phyloP scores from a whole-genome alignment of 805 yeast genomes.

The Myxozyma vanderwaltii region DNA sequence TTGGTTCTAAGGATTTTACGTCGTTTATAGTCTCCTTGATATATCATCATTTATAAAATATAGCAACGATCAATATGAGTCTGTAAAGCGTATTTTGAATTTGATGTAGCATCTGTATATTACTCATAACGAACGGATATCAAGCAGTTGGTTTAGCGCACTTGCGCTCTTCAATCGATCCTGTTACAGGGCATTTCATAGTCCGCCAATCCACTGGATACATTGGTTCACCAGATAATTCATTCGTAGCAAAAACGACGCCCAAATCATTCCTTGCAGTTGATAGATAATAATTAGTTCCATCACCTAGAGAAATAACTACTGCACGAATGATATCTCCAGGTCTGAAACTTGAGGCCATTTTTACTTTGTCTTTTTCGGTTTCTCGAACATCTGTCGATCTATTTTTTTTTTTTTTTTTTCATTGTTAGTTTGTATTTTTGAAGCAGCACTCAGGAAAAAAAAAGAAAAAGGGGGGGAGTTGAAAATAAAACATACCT shows the following conservation, averaged over 20 bases:
- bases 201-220: slow-evolving; percentile 95
- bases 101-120: too few species aligned
- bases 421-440: neutral
- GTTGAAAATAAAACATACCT: slow-evolving; percentile 30
- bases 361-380: slow-evolving; percentile 82
- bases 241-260: slow-evolving; percentile 80
- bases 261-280: slow-evolving; percentile 93
- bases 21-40: neutral
- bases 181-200: slow-evolving; percentile 79
- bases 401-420: neutral
- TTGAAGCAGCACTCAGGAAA: too few species aligned
- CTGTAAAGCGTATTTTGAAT: too few species aligned
- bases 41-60: neutral
- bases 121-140: too few species aligned
- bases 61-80: too few species aligned
- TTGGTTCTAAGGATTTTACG: neutral
- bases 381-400: slow-evolving; percentile 77
- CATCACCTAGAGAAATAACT: slow-evolving; percentile 86
- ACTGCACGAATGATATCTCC: slow-evolving; percentile 87
- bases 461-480: too few species aligned
- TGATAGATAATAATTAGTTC: slow-evolving; percentile 81
- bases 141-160: slow-evolving; percentile 74
- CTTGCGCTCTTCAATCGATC: slow-evolving; percentile 75
- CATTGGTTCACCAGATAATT: slow-evolving; percentile 72
- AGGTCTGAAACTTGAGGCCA: slow-evolving; percentile 78